Conservation (phyloP, 2,329 filamentous ascomycete genomes). For the Penicillium glabrum region DNA sequence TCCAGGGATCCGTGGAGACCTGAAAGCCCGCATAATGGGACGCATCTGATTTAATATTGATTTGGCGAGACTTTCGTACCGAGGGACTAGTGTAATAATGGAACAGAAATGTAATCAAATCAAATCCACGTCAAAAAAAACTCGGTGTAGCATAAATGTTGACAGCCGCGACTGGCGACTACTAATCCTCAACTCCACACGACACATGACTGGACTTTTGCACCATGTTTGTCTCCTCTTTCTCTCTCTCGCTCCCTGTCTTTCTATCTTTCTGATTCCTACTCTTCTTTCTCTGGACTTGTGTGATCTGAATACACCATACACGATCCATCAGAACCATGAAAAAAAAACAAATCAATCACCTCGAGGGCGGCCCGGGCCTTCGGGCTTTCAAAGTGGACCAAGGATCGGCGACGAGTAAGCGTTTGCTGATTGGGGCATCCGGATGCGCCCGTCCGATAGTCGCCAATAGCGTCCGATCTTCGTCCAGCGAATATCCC, state of each 20-base stretch:
- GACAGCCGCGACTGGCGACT: conserved; percentile 26
- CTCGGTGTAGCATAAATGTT: conserved; percentile 10
- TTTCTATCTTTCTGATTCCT: background rate
- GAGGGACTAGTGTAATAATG: background rate
- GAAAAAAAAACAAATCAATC: conserved; percentile 6
- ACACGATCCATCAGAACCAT: background rate
- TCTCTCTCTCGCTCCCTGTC: background rate
- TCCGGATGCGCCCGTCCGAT: conserved; percentile 24
- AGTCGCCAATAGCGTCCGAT: conserved; percentile 29
- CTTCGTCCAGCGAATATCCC: conserved; percentile 23
- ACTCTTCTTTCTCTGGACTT: background rate
- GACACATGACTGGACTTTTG: background rate
- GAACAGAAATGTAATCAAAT: background rate
- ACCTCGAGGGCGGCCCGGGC: conserved; percentile 28
- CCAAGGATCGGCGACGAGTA: conserved; percentile 23
- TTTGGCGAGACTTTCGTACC: background rate
- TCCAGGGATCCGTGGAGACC: conserved; percentile 16
- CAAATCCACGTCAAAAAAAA: background rate
- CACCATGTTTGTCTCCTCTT: background rate
- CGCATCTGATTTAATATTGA: conserved; percentile 9
- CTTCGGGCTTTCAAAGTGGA: conserved; percentile 24
- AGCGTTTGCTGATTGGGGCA: conserved; percentile 16
- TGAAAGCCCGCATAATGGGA: conserved; percentile 10
- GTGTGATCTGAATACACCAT: background rate
- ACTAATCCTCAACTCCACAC: background rate